Conservation (phyloP, 2,329 filamentous ascomycete genomes). For the Arthrobotrys conoides region DNA sequence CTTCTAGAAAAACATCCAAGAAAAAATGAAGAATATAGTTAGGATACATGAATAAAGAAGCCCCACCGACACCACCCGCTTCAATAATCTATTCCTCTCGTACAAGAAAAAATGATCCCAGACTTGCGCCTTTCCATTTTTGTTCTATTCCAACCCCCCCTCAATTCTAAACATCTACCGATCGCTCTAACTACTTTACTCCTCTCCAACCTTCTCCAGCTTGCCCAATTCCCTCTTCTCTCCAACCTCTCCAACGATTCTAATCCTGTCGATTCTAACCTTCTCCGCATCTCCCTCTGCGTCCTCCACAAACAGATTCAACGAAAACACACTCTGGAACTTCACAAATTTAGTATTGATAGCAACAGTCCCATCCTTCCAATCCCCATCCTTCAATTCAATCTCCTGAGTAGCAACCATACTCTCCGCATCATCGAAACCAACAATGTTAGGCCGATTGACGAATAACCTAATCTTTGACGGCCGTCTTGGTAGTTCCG, state of each 20-base stretch:
- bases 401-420: slow-evolving; percentile 84
- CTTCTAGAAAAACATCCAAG: background rate
- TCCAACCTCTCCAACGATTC: slow-evolving; percentile 79
- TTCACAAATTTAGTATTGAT: slow-evolving; percentile 89
- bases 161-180: background rate
- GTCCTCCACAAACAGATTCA: slow-evolving; percentile 90
- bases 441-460: slow-evolving; percentile 89
- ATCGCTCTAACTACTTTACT: slow-evolving; percentile 65
- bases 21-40: background rate
- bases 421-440: slow-evolving; percentile 95
- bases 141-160: background rate
- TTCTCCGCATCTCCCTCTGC: slow-evolving; percentile 84
- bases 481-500: slow-evolving; percentile 82
- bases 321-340: slow-evolving; percentile 91
- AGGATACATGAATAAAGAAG: background rate
- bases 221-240: slow-evolving; percentile 95
- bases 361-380: slow-evolving; percentile 82
- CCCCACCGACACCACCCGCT: background rate
- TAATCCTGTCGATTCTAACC: slow-evolving; percentile 83
- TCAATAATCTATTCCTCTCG: background rate
- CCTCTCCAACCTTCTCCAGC: slow-evolving; percentile 92
- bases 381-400: slow-evolving; percentile 80
- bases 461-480: slow-evolving; percentile 86
- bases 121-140: background rate
- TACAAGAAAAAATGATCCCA: background rate